Base-by-base conservation (phyloP, 371 early-diverging fungal species). In the Lichtheimia corymbifera region DNA sequence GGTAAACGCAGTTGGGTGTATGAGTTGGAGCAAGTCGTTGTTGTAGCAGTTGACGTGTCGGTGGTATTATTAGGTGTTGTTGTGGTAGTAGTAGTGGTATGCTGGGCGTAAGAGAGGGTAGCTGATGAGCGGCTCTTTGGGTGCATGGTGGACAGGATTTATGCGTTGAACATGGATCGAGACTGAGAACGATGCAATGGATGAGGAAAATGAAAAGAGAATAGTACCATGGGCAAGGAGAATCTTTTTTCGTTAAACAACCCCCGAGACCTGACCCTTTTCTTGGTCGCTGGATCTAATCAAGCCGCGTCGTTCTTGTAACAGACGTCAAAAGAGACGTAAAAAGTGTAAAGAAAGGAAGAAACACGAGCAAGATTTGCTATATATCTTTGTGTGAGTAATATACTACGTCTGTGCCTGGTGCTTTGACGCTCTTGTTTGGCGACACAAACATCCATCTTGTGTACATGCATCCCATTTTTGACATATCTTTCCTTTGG, bases 71-170 rank as follows among this genome's bases (percentile, higher is more conserved):
- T 35, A 40, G 43, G 1, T 22, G 22, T 22, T 2, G 22, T 22
- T 22, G 22, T 22, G 2, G 22, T 47, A 5, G 54, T 54, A 28
- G 40, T 20, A 40, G 27, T 45, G 45, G 22, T 35, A 35, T 35
- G 13, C 11, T 57, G 20, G 25, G 18, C 45, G 35, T 57, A 24
- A 24, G 57, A 41, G 25, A 60, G 45, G 42, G 45, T 44, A 25
- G 51, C 42, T 40, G 61, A 60, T 60, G 61, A 53, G 51, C 44
- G 15, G 25, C 61, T 51, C 25, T 53, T 28, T 41, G 61, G 53
- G 41, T 44, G 42, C 61, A 60, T 60, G 52, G 44, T 41, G 11
- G 9, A 6, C 44, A 17, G 24, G 18, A 9, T 41, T 50, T 55
- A 43, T 47, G 27, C 20, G 43, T 50, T 27, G 22, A 15, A 42